Evolutionary conservation across 2,329 filamentous ascomycete species (phyloP).

Genomic region (Graphiopsis chlorocephala): DNA sequence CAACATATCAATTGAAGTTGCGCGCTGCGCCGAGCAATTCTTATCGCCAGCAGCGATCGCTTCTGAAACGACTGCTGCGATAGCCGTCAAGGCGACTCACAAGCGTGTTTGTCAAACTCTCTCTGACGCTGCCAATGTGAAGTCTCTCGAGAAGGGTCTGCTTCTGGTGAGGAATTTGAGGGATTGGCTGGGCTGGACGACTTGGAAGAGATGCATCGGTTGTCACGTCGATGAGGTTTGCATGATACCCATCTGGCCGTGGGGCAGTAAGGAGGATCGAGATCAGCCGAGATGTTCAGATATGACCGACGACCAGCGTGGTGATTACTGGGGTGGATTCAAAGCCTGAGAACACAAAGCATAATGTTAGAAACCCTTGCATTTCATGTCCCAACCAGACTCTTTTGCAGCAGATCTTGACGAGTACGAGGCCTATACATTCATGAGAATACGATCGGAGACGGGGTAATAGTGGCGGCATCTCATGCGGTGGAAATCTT

Average conservation of each 20-base stretch:
- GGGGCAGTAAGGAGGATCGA: conserved; percentile 55
- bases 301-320: background rate
- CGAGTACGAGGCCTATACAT: too few relatives aligned
- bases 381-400: too few relatives aligned
- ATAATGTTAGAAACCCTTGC: too few relatives aligned
- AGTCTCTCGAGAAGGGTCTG: background rate
- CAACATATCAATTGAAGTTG: conserved; percentile 40
- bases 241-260: conserved; percentile 64
- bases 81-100: background rate
- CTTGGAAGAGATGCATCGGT: conserved; percentile 56
- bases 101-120: background rate
- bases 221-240: conserved; percentile 57
- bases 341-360: too few relatives aligned
- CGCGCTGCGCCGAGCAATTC: conserved; percentile 16
- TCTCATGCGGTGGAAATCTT: too few relatives aligned
- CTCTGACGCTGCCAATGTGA: background rate
- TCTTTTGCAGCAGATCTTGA: too few relatives aligned
- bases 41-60: background rate
- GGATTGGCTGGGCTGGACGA: conserved; percentile 57
- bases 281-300: conserved; percentile 38
- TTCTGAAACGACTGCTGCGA: background rate
- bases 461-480: too few relatives aligned
- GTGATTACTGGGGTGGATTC: background rate
- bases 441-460: too few relatives aligned
- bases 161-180: background rate